These are phyloP conservation scores for Thalassiosira oceanica DNA, from an alignment of 352 stramenopile genomes.

Conservation along the genomic window DNA sequence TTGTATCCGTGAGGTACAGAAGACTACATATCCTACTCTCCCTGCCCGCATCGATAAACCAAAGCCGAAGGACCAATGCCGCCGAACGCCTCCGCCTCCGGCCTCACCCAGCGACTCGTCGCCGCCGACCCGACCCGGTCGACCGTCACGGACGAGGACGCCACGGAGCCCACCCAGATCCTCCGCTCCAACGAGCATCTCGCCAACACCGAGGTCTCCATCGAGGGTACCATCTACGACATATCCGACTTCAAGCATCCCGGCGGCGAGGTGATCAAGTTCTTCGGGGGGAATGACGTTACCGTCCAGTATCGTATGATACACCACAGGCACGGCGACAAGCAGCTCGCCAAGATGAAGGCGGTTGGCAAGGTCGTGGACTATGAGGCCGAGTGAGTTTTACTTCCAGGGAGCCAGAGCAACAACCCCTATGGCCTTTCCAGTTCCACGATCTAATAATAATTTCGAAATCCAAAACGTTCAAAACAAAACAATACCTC, in stretches of 20 bases:
- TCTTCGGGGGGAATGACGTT: slow-evolving; percentile 82
- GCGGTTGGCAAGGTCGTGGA: slow-evolving; percentile 62
- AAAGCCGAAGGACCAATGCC: too few species aligned
- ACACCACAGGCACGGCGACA: slow-evolving; percentile 76
- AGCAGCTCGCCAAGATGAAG: slow-evolving; percentile 81
- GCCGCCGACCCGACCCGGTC: too few species aligned
- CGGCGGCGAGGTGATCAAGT: slow-evolving; percentile 70
- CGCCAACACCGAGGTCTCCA: slow-evolving; percentile 57
- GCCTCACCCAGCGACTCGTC: slow-evolving; percentile 37
- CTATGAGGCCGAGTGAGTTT: slow-evolving; percentile 65
- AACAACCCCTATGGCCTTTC: too few species aligned
- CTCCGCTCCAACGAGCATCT: slow-evolving; percentile 40
- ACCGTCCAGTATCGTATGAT: slow-evolving; percentile 83
- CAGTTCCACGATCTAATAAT: neutral
- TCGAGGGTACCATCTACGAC: slow-evolving; percentile 76
- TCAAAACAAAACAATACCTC: neutral
- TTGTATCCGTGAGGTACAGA: too few species aligned
- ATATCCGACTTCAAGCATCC: slow-evolving; percentile 76
- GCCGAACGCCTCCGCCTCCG: neutral
- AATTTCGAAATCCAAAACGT: neutral
- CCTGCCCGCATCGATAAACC: too few species aligned
- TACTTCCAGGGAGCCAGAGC: too few species aligned
- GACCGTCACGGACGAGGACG: neutral
- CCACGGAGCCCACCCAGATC: slow-evolving; percentile 14
- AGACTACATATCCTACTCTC: too few species aligned